Conservation (phyloP, 495 filamentous ascomycete genomes). For the Monascus purpureus region DNA sequence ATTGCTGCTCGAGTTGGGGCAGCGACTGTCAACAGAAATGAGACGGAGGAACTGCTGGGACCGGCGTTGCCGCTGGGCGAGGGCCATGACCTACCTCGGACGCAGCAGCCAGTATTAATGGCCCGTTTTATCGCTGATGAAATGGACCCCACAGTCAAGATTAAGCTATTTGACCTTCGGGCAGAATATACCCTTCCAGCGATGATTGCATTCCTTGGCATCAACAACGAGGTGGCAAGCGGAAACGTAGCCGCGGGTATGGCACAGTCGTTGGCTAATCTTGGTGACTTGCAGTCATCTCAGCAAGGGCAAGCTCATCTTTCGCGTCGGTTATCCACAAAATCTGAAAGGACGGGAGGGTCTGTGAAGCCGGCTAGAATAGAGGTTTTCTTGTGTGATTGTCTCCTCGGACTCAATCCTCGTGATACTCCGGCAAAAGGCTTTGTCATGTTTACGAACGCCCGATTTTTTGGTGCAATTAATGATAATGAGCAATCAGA, state of each 20-base stretch:
- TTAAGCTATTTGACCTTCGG: conserved; percentile 70
- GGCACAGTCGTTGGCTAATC: conserved; percentile 62
- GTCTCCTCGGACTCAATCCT: conserved; percentile 75
- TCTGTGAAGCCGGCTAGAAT: conserved; percentile 46
- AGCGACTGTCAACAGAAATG: conserved; percentile 46
- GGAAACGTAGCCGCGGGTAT: conserved; percentile 65
- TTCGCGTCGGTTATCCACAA: conserved; percentile 7
- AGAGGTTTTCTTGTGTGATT: conserved; percentile 63
- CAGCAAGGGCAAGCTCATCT: conserved; percentile 6
- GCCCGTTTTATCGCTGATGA: conserved; percentile 83
- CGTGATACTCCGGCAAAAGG: conserved; percentile 58
- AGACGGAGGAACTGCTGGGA: conserved; percentile 53
- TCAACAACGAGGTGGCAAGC: conserved; percentile 50
- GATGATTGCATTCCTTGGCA: conserved; percentile 60
- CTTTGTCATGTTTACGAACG: conserved; percentile 63
- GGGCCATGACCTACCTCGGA: conserved; percentile 6
- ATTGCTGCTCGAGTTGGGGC: conserved; percentile 56
- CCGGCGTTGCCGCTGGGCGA: conserved; percentile 22
- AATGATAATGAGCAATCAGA: conserved; percentile 46
- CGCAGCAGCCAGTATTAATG: conserved; percentile 49
- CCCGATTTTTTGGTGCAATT: conserved; percentile 47
- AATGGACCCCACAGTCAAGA: conserved; percentile 76
- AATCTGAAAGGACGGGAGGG: conserved; percentile 5
- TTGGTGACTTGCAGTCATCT: conserved; percentile 42
- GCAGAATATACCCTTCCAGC: conserved; percentile 76